A percentile compares a stretch with the other conserved stretches of the same genome.
Conservation (phyloP, 495 filamentous ascomycete genomes). For the Tuber borchii region DNA sequence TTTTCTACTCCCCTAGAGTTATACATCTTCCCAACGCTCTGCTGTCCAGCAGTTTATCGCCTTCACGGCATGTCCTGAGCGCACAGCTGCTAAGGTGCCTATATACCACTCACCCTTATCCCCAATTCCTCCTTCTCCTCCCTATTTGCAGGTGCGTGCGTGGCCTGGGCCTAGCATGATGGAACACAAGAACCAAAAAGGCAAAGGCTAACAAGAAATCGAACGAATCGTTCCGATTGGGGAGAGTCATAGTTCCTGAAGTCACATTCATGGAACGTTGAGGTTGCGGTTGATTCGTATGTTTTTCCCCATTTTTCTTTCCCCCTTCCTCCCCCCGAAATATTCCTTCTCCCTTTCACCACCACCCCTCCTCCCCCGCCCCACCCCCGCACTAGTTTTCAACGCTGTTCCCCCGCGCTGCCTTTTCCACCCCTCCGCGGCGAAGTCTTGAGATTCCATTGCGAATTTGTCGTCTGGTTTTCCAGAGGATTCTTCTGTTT, state of each 20-base stretch:
- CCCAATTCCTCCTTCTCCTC: background rate
- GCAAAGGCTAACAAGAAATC: slow-evolving; percentile 16
- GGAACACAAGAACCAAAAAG: background rate
- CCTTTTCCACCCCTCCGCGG: background rate
- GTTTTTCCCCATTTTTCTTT: slow-evolving; percentile 24
- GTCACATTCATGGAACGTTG: slow-evolving; percentile 39
- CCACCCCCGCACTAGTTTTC: background rate
- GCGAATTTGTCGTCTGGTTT: background rate
- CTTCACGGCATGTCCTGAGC: slow-evolving; percentile 40
- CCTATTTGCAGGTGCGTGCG: background rate
- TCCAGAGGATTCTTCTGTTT: background rate
- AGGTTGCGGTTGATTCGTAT: slow-evolving; percentile 40
- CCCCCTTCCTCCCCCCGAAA: background rate
- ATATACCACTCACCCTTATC: background rate
- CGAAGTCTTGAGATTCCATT: background rate
- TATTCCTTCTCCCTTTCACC: background rate
- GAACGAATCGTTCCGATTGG: slow-evolving; percentile 9
- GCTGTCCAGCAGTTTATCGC: slow-evolving; percentile 41
- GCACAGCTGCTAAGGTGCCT: slow-evolving; percentile 38
- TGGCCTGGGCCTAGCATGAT: background rate
- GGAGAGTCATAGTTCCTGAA: slow-evolving; percentile 39
- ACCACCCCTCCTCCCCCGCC: too few species aligned
- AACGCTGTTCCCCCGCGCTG: background rate
- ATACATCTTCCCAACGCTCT: slow-evolving; percentile 35
- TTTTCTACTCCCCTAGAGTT: slow-evolving; percentile 23